phyloP scores from a whole-genome alignment of 257 asterid species.

The Nicotiana otophora region DNA sequence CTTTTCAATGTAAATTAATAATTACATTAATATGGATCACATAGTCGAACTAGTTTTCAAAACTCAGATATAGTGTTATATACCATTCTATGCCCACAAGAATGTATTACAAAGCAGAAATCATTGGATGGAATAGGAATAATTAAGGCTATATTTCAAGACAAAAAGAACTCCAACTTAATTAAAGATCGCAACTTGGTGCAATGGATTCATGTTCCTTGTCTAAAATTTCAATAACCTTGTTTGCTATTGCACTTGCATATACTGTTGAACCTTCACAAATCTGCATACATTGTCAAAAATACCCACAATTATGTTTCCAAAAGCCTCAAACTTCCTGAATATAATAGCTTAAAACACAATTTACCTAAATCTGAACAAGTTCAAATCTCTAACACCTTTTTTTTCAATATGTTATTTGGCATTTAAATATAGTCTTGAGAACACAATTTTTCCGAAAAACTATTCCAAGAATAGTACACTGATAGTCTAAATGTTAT shows the following conservation, averaged over 20 bases:
- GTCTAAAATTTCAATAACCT: constrained; percentile 7
- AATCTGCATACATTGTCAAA: constrained; percentile 1
- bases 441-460: too few relatives aligned
- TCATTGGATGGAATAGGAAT: background rate
- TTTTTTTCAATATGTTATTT: too few relatives aligned
- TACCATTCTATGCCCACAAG: too few relatives aligned
- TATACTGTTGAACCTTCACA: background rate
- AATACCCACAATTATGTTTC: background rate
- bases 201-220: background rate
- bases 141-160: background rate
- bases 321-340: background rate
- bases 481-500: too few relatives aligned
- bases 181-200: too few relatives aligned
- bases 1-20: background rate
- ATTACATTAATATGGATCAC: background rate
- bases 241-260: constrained; percentile 10
- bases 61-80: background rate
- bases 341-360: too few relatives aligned
- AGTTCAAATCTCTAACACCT: too few relatives aligned
- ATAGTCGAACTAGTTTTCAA: background rate
- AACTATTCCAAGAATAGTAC: too few relatives aligned
- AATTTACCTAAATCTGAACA: too few relatives aligned
- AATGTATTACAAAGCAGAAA: background rate
- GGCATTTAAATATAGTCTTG: too few relatives aligned
- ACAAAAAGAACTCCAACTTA: background rate